Base-by-base conservation (phyloP, 306 rosid species). In the Lablab purpureus region DNA sequence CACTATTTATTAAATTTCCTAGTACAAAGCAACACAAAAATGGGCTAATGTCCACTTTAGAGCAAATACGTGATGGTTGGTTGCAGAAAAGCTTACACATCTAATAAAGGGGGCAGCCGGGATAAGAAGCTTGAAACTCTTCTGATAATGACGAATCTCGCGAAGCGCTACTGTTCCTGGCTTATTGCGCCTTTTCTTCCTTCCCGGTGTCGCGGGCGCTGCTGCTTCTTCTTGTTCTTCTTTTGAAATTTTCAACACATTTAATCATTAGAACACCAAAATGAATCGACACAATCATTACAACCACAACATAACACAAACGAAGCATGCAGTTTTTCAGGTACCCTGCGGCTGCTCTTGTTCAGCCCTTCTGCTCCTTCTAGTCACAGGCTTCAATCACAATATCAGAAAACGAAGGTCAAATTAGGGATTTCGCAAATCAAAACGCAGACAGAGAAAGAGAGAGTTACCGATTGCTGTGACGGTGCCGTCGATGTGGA, bases 31-130 rank as follows among this genome's bases (percentile, higher is more conserved):
- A 2, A 22, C 40, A 60, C 19, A 60, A 60, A 51, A 28, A 54
- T 21, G 23, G 6, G 6, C 0, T 28, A 60, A 27, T 60, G 6
- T 28, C 30, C 67, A 30, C 11, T 6, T 6, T 0, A 43, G 41
- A 17, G 11, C 66, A 59, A 59, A 59, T 1, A 0, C 6, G 40
- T 6, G 22, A 60, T 15, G 67, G 41, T 7, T 15, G 67, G 41
- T 7, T 30, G 45, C 68, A 15, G 23, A 32, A 30, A 30, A 62
- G 84, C 97, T 84, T 78, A 92, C 97, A 40, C 86, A 66, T 88
- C 97, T 87, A 34, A 93, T 80, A 77, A 93, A 93, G 2, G 91
- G 87, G 55, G 91, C 89, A 78, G 85, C 80, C 45, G 98, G 98
- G 56, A 93, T 80, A 34, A 93, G 55, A 82, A 90, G 81, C 4